A percentile compares a stretch with the other conserved stretches of the same genome.
Conservation (phyloP, 768 basidiomycete species). For the Strobilomyces confusus region DNA sequence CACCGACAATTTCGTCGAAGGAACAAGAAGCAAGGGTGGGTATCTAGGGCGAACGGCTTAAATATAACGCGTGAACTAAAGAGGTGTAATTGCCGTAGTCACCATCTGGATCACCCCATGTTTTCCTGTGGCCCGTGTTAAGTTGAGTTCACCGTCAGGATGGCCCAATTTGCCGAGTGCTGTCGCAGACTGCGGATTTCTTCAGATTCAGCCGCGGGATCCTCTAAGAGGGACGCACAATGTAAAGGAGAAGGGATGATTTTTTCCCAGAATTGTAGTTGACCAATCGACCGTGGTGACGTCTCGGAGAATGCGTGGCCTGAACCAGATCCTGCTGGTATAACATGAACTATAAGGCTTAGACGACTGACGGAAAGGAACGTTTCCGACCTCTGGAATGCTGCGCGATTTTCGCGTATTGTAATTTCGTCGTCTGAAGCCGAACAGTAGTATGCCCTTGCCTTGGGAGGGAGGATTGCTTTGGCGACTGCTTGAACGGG, state of each 20-base stretch:
- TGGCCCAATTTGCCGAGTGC: slow-evolving; percentile 36
- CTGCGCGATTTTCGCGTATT: neutral
- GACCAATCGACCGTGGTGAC: slow-evolving; percentile 81
- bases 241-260: slow-evolving; percentile 68
- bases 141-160: slow-evolving; percentile 71
- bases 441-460: slow-evolving; percentile 93
- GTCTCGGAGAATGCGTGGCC: slow-evolving; percentile 77
- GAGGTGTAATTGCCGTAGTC: neutral
- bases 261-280: slow-evolving; percentile 73
- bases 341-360: neutral
- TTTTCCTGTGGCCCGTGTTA: slow-evolving; percentile 81
- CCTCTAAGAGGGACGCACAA: neutral
- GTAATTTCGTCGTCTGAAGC: slow-evolving; percentile 79
- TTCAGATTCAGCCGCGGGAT: neutral
- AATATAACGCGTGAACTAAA: neutral
- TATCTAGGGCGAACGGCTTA: slow-evolving; percentile 63
- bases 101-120: slow-evolving; percentile 66
- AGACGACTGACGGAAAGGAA: neutral
- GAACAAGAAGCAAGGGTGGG: slow-evolving; percentile 90
- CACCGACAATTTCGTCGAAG: slow-evolving; percentile 89
- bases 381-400: slow-evolving; percentile 39
- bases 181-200: slow-evolving; percentile 32
- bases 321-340: slow-evolving; percentile 75
- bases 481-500: slow-evolving; percentile 66
- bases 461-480: slow-evolving; percentile 72